Evolutionary conservation across 2,329 filamentous ascomycete species (phyloP).

Genomic region (Coniochaeta prunicola): DNA sequence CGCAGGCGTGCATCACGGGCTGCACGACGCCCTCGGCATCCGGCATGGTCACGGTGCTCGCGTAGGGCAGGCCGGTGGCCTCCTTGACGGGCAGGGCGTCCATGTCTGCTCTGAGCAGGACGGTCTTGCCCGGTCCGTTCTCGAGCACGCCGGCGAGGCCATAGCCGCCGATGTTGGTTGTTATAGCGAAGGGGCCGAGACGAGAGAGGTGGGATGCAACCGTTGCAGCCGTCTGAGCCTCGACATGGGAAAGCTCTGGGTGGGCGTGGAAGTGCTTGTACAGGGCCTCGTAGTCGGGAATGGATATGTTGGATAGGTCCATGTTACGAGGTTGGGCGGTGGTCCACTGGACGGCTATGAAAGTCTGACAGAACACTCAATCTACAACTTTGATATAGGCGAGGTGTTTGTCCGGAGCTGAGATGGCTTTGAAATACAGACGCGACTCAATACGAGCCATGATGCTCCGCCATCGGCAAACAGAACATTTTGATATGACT

Average conservation of each 20-base stretch:
- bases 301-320: neutral
- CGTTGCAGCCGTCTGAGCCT: conserved; percentile 11
- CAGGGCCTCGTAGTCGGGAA: conserved; percentile 2
- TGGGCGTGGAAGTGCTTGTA: conserved; percentile 15
- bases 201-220: conserved; percentile 7
- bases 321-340: neutral
- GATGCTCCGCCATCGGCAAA: neutral
- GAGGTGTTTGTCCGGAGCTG: neutral
- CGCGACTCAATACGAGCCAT: neutral
- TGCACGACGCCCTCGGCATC: conserved; percentile 35
- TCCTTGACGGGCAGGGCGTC: conserved; percentile 42
- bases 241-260: conserved; percentile 15
- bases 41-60: conserved; percentile 29
- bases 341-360: neutral
- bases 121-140: conserved; percentile 18
- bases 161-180: conserved; percentile 15
- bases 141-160: conserved; percentile 15
- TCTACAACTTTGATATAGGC: neutral
- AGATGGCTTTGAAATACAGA: neutral
- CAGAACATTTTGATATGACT: neutral
- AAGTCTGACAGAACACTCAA: too few relatives aligned
- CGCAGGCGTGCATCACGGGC: conserved; percentile 62
- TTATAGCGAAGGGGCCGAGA: conserved; percentile 10
- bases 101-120: conserved; percentile 40
- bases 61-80: conserved; percentile 37